Base-by-base conservation (phyloP, 2,329 filamentous ascomycete species). In the Aureobasidium sp. region DNA sequence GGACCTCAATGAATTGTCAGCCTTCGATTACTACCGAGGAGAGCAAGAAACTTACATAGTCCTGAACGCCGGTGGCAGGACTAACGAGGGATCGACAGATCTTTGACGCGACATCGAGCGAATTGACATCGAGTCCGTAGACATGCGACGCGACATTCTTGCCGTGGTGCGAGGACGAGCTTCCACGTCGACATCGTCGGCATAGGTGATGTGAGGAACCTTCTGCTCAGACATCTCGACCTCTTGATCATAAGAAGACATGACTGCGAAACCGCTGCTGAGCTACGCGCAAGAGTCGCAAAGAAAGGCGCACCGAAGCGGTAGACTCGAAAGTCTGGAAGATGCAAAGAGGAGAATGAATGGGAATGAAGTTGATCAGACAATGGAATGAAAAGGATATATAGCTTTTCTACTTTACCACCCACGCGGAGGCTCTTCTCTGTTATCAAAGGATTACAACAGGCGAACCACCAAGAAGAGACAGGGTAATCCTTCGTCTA, bases 61-160 rank as follows among this genome's bases (percentile, higher is more conserved):
- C 32, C 76, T 71, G 66, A 76, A 79, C 29, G 72, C 70, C 61
- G 78, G 78, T 17, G 77, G 77, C 6, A 79, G 69, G 0, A 71
- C 76, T 56, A 77, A 71, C 48, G 71, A 71, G 3, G 76, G 77
- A 53, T 79, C 75, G n/a, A 79, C 69, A 67, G 71, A 69, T 65
- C 70, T 66, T 63, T 75, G 69, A 66, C 70, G 59, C 69, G 75
- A 36, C 70, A 68, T 69, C 64, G 76, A 65, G 63, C 71, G 65
- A 67, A 72, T 72, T 61, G 77, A 69, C 67, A 75, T 66, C 6
- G 70, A 70, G 62, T 72, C 72, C 17, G 65, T 65, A 65, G 68
- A 65, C 63, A 63, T 66, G 68, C 65, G 67, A 68, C 64, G 63
- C 39, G 37, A 60, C 53, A 44, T 62, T 59, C 61, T 66, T 17